Conservation (phyloP, 2,329 filamentous ascomycete genomes). For the Stachybotrys chlorohalonatus region DNA sequence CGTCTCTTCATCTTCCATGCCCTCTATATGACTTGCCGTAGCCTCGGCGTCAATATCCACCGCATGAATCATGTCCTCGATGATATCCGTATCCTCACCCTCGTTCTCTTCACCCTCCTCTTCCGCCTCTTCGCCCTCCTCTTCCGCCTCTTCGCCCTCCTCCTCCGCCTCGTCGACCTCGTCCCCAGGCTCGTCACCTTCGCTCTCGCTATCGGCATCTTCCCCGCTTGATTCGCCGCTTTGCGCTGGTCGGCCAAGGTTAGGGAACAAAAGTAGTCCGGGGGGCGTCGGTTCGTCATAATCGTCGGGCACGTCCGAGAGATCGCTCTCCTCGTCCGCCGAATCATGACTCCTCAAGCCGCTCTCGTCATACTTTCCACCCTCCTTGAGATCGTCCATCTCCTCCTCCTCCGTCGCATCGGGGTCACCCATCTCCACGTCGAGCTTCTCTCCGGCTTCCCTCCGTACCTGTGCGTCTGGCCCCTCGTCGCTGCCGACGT, state of each 20-base stretch:
- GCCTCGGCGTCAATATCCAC: too few species aligned
- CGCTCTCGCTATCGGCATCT: constrained; percentile 25
- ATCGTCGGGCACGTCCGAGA: constrained; percentile 53
- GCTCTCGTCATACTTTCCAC: constrained; percentile 19
- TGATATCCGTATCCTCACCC: constrained; percentile 10
- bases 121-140: constrained; percentile 9
- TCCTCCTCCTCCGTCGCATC: constrained; percentile 20
- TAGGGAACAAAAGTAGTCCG: constrained; percentile 40
- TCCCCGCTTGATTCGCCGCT: constrained; percentile 22
- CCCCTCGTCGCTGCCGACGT: constrained; percentile 29
- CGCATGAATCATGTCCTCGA: constrained; percentile 2
- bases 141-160: constrained; percentile 9
- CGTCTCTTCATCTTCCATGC: too few species aligned
- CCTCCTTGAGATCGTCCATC: constrained; percentile 14
- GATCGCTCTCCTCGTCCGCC: constrained; percentile 60
- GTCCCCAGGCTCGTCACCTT: constrained; percentile 17
- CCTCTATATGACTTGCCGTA: too few species aligned
- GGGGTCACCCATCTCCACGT: constrained; percentile 36
- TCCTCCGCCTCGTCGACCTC: constrained; percentile 1
- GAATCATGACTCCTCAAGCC: constrained; percentile 51
- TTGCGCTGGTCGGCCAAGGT: constrained; percentile 23
- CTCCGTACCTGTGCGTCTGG: constrained; percentile 28
- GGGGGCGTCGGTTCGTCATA: constrained; percentile 49
- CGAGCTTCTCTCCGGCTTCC: constrained; percentile 22
- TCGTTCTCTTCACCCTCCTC: constrained; percentile 14